Evolutionary conservation across 202 grass and related monocot genomes (phyloP).

Genomic region (Musa balbisiana): DNA sequence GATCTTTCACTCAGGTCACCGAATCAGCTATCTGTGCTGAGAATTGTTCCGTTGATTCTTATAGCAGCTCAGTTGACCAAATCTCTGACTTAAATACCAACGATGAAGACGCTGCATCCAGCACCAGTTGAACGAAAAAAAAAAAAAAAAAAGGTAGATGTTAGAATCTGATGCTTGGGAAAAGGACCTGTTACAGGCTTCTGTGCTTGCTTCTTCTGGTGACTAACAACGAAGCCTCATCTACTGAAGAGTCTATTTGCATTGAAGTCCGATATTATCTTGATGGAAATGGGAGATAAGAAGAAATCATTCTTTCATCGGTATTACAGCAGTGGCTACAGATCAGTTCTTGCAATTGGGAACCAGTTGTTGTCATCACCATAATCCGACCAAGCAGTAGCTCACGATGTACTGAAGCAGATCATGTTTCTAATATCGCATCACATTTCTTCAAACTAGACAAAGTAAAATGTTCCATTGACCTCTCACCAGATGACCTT

Average conservation of each 20-base stretch:
- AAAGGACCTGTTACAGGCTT: not conserved
- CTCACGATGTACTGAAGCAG: not conserved
- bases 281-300: not conserved
- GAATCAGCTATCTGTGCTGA: slow-evolving; percentile 22
- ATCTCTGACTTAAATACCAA: not conserved
- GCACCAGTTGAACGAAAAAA: not conserved
- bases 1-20: slow-evolving; percentile 11
- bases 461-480: not conserved
- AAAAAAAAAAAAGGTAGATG: not conserved
- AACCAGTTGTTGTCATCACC: not conserved
- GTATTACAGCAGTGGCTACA: not conserved
- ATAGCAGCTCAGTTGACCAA: not conserved
- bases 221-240: not conserved
- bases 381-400: not conserved
- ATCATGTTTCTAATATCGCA: not conserved
- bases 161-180: not conserved
- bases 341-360: not conserved
- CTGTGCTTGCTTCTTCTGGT: not conserved
- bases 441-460: not conserved
- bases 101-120: not conserved
- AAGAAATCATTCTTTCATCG: not conserved
- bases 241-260: not conserved
- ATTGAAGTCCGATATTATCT: not conserved
- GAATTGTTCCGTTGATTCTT: not conserved
- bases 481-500: no score